Conservation (phyloP, 73 alveolate species). For the Uronychia setigera region DNA sequence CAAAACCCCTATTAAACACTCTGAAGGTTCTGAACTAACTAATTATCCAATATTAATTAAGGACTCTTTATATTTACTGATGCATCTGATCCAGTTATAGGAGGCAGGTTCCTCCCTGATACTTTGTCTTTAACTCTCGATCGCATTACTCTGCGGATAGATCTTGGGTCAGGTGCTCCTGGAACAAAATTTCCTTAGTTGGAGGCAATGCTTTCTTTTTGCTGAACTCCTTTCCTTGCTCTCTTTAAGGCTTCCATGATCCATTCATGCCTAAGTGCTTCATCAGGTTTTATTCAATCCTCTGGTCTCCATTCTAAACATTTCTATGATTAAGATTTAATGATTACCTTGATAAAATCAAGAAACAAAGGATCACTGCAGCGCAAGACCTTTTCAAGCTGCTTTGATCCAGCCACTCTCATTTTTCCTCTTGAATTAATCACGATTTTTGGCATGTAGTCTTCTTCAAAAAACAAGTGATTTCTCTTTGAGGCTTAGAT, state of each 20-base stretch:
- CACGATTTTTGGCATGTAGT: constrained; percentile 34
- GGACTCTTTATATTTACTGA: too few relatives aligned
- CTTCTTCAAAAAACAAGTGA: constrained; percentile 34
- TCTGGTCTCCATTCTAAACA: constrained; percentile 68
- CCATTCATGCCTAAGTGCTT: constrained; percentile 53
- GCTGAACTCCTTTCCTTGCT: constrained; percentile 28
- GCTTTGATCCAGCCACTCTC: constrained; percentile 59
- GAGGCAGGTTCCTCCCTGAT: too few relatives aligned
- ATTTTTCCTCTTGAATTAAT: constrained; percentile 45
- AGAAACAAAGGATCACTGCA: constrained; percentile 56
- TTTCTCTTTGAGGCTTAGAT: constrained; percentile 42
- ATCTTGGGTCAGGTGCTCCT: too few relatives aligned
- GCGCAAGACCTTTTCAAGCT: constrained; percentile 49
- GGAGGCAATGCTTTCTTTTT: constrained; percentile 75
- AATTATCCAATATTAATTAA: too few relatives aligned
- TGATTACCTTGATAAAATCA: constrained; percentile 57
- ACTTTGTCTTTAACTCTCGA: too few relatives aligned
- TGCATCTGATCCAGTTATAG: too few relatives aligned
- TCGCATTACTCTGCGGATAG: too few relatives aligned
- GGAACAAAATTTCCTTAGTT: too few relatives aligned
- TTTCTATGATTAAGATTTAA: not conserved
- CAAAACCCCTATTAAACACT: too few relatives aligned
- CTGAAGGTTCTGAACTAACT: too few relatives aligned
- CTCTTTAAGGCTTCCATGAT: constrained; percentile 8
- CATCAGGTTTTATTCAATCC: constrained; percentile 58